phyloP scores from a whole-genome alignment of 768 basidiomycete species.

The Boletus coccyginus region DNA sequence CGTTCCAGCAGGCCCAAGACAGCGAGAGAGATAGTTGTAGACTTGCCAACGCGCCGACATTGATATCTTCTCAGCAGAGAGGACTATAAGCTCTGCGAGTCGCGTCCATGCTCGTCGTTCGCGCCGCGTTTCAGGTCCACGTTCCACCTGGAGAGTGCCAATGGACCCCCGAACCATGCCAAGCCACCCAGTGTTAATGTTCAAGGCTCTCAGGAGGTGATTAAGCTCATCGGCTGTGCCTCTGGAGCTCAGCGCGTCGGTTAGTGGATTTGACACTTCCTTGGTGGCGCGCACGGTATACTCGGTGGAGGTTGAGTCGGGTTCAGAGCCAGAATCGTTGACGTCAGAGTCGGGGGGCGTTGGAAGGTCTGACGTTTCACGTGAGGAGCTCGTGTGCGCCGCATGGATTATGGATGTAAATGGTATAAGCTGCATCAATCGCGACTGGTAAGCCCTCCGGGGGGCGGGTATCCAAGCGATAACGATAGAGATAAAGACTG shows the following conservation, averaged over 20 bases:
- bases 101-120: slow-evolving; percentile 51
- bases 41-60: slow-evolving; percentile 47
- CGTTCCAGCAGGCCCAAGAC: background rate
- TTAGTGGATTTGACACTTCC: slow-evolving; percentile 14
- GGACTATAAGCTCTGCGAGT: slow-evolving; percentile 45
- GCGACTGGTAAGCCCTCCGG: slow-evolving; percentile 18
- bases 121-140: slow-evolving; percentile 24
- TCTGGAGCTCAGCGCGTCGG: slow-evolving; percentile 33
- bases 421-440: slow-evolving; percentile 27
- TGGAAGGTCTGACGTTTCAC: slow-evolving; percentile 16
- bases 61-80: slow-evolving; percentile 28
- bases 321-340: slow-evolving; percentile 27
- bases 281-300: slow-evolving; percentile 21
- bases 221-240: slow-evolving; percentile 39
- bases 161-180: slow-evolving; percentile 34
- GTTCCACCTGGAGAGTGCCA: background rate
- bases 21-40: slow-evolving; percentile 49
- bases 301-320: slow-evolving; percentile 30
- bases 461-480: slow-evolving; percentile 42
- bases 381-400: background rate
- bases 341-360: slow-evolving; percentile 26
- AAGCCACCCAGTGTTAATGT: slow-evolving; percentile 36
- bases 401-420: slow-evolving; percentile 16
- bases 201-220: slow-evolving; percentile 38
- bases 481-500: slow-evolving; percentile 59